phyloP scores from a whole-genome alignment of 2,329 filamentous ascomycete species.

The Fusarium sp. region DNA sequence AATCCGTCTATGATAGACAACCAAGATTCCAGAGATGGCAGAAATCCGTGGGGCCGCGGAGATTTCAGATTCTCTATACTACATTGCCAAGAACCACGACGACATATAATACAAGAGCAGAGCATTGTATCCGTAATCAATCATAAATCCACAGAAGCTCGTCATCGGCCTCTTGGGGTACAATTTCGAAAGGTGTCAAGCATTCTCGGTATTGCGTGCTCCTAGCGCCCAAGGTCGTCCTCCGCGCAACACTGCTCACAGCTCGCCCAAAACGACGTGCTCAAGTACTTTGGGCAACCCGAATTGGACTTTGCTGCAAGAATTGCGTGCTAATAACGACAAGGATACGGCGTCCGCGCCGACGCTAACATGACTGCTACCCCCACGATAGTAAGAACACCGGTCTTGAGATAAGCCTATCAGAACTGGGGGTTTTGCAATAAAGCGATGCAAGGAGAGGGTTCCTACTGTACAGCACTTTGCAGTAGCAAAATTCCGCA shows the following conservation, averaged over 20 bases:
- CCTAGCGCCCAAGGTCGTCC: not conserved
- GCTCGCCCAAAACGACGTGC: too few species aligned
- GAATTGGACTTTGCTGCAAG: too few species aligned
- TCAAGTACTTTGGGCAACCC: too few species aligned
- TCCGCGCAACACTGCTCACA: too few species aligned
- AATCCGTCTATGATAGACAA: not conserved
- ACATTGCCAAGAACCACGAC: not conserved
- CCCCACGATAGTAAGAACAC: not conserved
- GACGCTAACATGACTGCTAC: not conserved
- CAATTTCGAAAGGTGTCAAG: not conserved
- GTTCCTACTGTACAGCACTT: too few species aligned
- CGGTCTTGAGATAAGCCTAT: not conserved
- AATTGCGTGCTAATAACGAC: not conserved
- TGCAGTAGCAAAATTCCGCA: too few species aligned
- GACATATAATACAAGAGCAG: not conserved
- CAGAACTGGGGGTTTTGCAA: not conserved
- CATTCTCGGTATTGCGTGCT: not conserved
- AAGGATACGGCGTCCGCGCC: not conserved
- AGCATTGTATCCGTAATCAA: not conserved
- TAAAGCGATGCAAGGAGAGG: too few species aligned
- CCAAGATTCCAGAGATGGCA: not conserved
- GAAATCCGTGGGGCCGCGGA: not conserved
- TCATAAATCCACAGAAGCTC: not conserved
- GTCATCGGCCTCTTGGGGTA: not conserved
- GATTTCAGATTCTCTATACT: not conserved